These are phyloP conservation scores for Coemansia sp. DNA, from an alignment of 192 early-diverging fungal species.

Conservation along the genomic window DNA sequence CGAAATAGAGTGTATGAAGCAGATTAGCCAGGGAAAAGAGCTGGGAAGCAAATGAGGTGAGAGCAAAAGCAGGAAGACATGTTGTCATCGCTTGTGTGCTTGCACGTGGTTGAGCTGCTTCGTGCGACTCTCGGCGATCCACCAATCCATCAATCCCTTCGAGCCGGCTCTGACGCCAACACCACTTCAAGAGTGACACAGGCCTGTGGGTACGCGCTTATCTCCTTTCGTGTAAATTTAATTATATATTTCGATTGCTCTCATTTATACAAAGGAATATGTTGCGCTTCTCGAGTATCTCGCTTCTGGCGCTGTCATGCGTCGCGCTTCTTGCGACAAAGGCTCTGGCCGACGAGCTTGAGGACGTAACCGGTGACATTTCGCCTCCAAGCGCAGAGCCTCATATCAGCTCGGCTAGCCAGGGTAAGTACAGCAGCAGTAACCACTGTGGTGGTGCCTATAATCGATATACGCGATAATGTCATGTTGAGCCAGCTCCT, in stretches of 20 bases:
- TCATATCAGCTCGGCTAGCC: background rate
- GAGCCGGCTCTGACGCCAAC: background rate
- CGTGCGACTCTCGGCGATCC: background rate
- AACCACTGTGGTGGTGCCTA: background rate
- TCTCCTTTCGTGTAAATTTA: background rate
- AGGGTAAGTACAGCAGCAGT: conserved; percentile 10
- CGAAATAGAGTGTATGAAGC: background rate
- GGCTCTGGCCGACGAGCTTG: conserved; percentile 45
- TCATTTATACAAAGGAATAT: background rate
- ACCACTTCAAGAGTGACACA: too few species aligned
- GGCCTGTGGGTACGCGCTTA: background rate
- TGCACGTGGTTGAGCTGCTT: background rate
- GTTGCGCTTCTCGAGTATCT: conserved; percentile 12
- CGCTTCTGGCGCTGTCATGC: conserved; percentile 31
- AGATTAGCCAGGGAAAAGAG: background rate
- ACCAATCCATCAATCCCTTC: background rate
- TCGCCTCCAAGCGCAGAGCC: conserved; percentile 15
- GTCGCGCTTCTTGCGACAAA: conserved; percentile 25
- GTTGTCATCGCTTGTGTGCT: background rate
- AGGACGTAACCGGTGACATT: conserved; percentile 30
- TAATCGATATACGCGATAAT: background rate
- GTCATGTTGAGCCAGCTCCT: background rate
- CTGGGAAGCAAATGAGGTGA: background rate
- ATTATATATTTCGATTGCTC: background rate
- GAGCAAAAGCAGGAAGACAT: background rate